Percentiles rank a stretch among this genome's conserved stretches.
Evolutionary conservation across 2,329 filamentous ascomycete genomes (phyloP).

Genomic region (Stachybotrys echinatus): DNA sequence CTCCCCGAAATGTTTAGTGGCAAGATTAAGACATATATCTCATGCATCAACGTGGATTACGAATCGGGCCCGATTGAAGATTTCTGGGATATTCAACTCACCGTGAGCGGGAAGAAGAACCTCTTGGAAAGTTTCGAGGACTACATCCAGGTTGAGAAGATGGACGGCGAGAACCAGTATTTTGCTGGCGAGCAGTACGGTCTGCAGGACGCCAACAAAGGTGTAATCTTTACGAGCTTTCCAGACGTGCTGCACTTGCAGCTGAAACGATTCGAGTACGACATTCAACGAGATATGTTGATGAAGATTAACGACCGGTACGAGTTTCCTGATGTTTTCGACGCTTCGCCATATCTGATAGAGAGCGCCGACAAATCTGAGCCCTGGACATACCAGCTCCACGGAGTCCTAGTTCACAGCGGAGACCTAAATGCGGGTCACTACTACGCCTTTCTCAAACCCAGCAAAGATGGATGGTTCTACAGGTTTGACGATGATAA

Average conservation of each 20-base stretch:
- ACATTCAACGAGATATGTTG: conserved; percentile 93
- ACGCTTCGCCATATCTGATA: conserved; percentile 81
- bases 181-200: conserved; percentile 86
- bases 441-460: conserved; percentile 96
- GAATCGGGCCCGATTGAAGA: conserved; percentile 94
- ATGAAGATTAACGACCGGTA: conserved; percentile 97
- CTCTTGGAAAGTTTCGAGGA: conserved; percentile 92
- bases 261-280: conserved; percentile 96
- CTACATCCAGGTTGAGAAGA: conserved; percentile 92
- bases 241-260: conserved; percentile 92
- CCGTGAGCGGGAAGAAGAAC: conserved; percentile 89
- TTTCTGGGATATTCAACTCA: conserved; percentile 98
- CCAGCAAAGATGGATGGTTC: conserved; percentile 87
- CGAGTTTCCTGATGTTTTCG: conserved; percentile 80
- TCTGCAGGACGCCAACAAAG: conserved; percentile 94
- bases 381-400: conserved; percentile 85
- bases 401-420: conserved; percentile 93
- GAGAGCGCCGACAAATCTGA: conserved; percentile 83
- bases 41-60: conserved; percentile 97
- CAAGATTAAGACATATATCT: conserved; percentile 98
- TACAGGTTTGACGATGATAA: conserved; percentile 97
- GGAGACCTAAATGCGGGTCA: conserved; percentile 96
- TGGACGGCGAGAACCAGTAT: conserved; percentile 98
- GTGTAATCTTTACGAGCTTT: conserved; percentile 94
- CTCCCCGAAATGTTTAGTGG: conserved; percentile 90